phyloP scores from a whole-genome alignment of 768 basidiomycete genomes.

The Boletus eberwhitei region DNA sequence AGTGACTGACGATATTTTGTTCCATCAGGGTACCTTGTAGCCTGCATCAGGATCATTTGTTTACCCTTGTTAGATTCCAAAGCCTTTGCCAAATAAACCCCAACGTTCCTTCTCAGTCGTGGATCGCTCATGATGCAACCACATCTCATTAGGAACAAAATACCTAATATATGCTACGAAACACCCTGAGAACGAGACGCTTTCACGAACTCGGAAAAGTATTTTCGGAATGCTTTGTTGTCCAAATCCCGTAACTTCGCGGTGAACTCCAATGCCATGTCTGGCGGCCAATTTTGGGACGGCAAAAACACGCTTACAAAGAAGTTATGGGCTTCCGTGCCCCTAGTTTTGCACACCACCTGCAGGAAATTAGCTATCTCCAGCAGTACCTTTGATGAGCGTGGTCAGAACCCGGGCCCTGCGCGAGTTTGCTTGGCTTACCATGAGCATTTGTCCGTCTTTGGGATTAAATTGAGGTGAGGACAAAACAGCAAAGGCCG shows the following conservation, averaged over 20 bases:
- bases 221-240: constrained; percentile 75
- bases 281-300: constrained; percentile 81
- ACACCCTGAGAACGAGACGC: constrained; percentile 54
- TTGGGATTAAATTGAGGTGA: constrained; percentile 79
- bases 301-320: constrained; percentile 80
- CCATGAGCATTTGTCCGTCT: constrained; percentile 82
- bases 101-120: neutral
- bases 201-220: constrained; percentile 81
- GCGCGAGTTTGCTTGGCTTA: constrained; percentile 37
- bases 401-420: neutral
- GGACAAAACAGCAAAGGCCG: constrained; percentile 79
- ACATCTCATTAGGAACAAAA: neutral
- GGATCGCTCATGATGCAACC: neutral
- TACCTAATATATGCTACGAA: constrained; percentile 41
- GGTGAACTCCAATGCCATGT: constrained; percentile 73
- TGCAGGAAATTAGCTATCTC: constrained; percentile 89
- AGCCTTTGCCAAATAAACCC: constrained; percentile 29
- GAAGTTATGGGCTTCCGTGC: constrained; percentile 79
- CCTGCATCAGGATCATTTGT: constrained; percentile 23
- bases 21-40: constrained; percentile 7
- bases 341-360: constrained; percentile 69
- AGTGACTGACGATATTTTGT: constrained; percentile 9
- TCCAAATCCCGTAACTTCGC: constrained; percentile 73
- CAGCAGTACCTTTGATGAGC: constrained; percentile 63
- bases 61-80: constrained; percentile 34